Base-by-base conservation (phyloP, 371 early-diverging fungal genomes). In the Mortierella sp. region DNA sequence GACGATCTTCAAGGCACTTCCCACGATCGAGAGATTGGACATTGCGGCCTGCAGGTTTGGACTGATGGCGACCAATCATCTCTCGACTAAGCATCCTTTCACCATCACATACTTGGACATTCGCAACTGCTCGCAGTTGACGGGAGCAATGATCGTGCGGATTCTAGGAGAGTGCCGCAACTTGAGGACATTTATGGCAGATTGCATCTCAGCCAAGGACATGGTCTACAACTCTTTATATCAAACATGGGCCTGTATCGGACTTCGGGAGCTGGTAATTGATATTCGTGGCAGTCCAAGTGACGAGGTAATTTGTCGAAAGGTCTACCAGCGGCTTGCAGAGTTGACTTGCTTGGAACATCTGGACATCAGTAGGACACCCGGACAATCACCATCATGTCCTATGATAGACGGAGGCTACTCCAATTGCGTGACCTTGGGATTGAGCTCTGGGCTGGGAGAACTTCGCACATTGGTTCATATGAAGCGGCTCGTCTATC, bases 161-260 rank as follows among this genome's bases (percentile, higher is more conserved):
- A 50, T 72, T 16, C 31, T 72, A 21, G 72, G 67, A 14, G 72
- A 72, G 28, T 67, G 63, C 48, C 58, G 72, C 10, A 47, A 51
- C 26, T 24, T 72, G 46, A 54, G 21, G 27, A 6, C 26, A 3
- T 72, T 72, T 46, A 7, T 39, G 27, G 67, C 72, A 34, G 72
- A 72, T 31, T 9, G 16, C 4, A 62, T 72, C 31, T 52, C 42
- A 30, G 67, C 63, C 28, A 61, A 63, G 41, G 67, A 72, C 13
- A 45, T 72, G 19, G 55, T 67, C 28, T 47, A 53, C 59, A 72
- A 67, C 51, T 62, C 62, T 45, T 62, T 72, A 0, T 72, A 72
- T 23, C 54, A 31, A 2, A 47, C 18, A 10, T 72, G 72, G 72
- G 67, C 67, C 3, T 72, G 72, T 26, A 28, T 67, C 12, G 72